Percentiles rank a stretch among this genome's conserved stretches.
phyloP scores from a whole-genome alignment of 495 filamentous ascomycete species.

The Tricharina praecox region DNA sequence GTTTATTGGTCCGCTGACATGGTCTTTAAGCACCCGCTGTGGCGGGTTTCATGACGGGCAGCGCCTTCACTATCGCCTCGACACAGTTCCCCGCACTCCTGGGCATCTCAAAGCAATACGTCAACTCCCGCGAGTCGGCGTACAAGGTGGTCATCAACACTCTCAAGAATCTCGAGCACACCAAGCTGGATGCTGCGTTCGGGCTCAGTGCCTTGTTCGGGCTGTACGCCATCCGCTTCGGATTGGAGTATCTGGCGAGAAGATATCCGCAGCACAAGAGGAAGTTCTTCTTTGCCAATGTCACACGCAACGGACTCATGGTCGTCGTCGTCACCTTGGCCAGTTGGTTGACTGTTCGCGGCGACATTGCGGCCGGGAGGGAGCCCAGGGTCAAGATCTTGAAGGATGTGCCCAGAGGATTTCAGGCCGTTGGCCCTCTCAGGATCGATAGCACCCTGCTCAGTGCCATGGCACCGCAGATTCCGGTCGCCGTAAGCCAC shows the following conservation, averaged over 20 bases:
- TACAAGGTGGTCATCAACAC: constrained; percentile 39
- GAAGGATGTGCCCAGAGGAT: constrained; percentile 23
- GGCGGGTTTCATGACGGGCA: constrained; percentile 38
- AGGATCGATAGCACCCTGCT: constrained; percentile 15
- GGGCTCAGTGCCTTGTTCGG: constrained; percentile 35
- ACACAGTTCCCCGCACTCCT: constrained; percentile 36
- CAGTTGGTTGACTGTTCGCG: constrained; percentile 23
- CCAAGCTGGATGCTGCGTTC: constrained; percentile 37
- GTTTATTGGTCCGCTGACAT: background rate
- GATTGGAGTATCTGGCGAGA: constrained; percentile 31
- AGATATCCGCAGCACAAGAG: constrained; percentile 25
- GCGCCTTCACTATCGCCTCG: constrained; percentile 36
- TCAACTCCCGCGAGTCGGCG: constrained; percentile 33
- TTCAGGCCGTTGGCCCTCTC: constrained; percentile 20
- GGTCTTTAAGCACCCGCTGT: constrained; percentile 28
- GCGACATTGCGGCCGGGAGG: constrained; percentile 28
- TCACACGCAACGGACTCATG: constrained; percentile 23
- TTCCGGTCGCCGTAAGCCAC: constrained; percentile 19
- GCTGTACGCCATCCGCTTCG: constrained; percentile 35
- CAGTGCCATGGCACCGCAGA: constrained; percentile 16
- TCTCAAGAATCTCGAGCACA: constrained; percentile 31
- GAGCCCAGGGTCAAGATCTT: constrained; percentile 27
- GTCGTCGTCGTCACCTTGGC: constrained; percentile 23
- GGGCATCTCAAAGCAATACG: constrained; percentile 31
- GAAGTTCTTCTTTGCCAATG: constrained; percentile 21